phyloP scores from a whole-genome alignment of 495 filamentous ascomycete genomes.

The Haplographium delicatum region DNA sequence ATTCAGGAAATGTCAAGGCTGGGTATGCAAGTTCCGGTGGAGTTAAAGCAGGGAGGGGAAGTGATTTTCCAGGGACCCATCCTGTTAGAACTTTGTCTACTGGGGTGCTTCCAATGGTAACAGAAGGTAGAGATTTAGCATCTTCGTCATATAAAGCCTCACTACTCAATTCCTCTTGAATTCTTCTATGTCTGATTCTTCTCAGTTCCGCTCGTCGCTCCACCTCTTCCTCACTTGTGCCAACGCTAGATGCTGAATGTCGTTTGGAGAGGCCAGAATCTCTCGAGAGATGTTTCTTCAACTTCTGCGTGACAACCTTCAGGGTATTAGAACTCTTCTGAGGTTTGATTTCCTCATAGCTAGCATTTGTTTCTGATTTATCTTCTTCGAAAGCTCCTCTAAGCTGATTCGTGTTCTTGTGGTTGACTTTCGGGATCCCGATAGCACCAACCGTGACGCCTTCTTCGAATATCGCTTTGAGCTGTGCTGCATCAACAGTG shows the following conservation, averaged over 20 bases:
- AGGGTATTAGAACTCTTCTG: conserved; percentile 19
- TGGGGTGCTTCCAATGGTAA: background rate
- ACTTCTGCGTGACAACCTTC: conserved; percentile 20
- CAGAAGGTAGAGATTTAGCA: conserved; percentile 22
- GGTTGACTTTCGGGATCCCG: background rate
- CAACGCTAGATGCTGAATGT: conserved; percentile 36
- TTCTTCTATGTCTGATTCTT: conserved; percentile 44
- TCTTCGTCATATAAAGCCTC: conserved; percentile 25
- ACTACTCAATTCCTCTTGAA: conserved; percentile 45
- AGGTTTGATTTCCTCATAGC: background rate
- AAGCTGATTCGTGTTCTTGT: background rate
- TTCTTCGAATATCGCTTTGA: conserved; percentile 22
- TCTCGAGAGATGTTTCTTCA: conserved; percentile 43
- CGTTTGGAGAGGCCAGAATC: conserved; percentile 33
- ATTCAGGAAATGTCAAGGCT: background rate
- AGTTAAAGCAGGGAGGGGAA: conserved; percentile 6
- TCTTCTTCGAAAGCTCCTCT: conserved; percentile 6
- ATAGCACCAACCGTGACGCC: background rate
- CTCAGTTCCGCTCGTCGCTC: conserved; percentile 46
- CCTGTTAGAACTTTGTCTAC: background rate
- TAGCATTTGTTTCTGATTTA: conserved; percentile 11
- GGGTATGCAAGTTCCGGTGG: conserved; percentile 1
- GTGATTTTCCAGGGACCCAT: conserved; percentile 3
- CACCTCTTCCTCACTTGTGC: conserved; percentile 41
- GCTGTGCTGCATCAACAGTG: conserved; percentile 6